Evolutionary conservation across 139 green algal species (phyloP), one percentile per base, ranked within the genome.

Genomic region (Chlamydomonas applanata): DNA sequence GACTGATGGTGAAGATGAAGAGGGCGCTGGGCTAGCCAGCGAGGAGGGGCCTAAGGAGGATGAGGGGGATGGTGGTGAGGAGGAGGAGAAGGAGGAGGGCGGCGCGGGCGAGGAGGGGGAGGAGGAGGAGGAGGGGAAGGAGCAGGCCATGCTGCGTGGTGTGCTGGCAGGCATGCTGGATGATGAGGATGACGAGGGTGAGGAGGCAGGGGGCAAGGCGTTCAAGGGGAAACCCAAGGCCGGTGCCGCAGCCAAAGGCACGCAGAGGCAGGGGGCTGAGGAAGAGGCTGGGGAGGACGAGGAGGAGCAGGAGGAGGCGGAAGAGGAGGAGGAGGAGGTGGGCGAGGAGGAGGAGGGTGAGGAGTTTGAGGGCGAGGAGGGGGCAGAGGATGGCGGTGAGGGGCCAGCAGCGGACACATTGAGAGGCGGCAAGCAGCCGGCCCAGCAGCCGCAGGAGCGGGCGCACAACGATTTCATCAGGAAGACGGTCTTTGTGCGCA

Each of bases 401-500:
- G 44, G 13, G n/a, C n/a, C n/a, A n/a, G n/a, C n/a, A n/a, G n/a
- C 7, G 25, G 34, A 59, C 25, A 45, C n/a, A 7, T 33, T 22
- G 29, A 3, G 3, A 76, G 29, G 30, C 13, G 44, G 3, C 30
- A 27, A 27, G 59, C 59, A 69, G 56, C 22, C 34, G 27, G 3
- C 32, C 36, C 40, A 49, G 40, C 7, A 49, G 11, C 7, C 7
- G 7, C 7, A 49, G 40, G 40, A 49, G 7, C 40, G 40, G 40
- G 7, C 40, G 11, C 40, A 49, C 7, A 49, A 69, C 25, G 70
- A 59, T 29, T 74, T 44, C 60, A 49, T 85, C 3, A 22, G 22
- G 30, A 54, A 53, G 33, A 95, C 92, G 0, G 89, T 97, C 54
- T 97, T 97, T 86, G 85, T 97, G 60, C 82, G 92, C 0, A 82